Conservation (phyloP, 805 yeast species). For the Ogataea sp. region DNA sequence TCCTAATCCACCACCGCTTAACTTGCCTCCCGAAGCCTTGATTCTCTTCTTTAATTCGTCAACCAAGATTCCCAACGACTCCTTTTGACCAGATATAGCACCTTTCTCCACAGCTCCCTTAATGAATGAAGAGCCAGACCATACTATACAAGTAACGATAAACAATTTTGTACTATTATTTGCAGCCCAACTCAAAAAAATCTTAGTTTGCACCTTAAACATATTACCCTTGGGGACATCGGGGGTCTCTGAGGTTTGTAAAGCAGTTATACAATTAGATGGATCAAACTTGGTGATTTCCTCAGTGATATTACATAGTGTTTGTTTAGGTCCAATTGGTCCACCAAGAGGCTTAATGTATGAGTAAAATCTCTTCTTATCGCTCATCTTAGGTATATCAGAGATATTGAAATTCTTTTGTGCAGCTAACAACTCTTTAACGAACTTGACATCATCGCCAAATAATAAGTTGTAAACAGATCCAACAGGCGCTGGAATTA, state of each 20-base stretch:
- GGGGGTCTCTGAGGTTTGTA: conserved; percentile 59
- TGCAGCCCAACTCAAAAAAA: conserved; percentile 55
- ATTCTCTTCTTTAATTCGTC: conserved; percentile 36
- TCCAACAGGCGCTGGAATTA: conserved; percentile 57
- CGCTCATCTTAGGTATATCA: conserved; percentile 32
- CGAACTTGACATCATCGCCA: conserved; percentile 46
- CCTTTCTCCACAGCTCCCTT: conserved; percentile 71
- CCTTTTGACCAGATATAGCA: conserved; percentile 63
- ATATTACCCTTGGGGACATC: conserved; percentile 78
- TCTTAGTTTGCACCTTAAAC: conserved; percentile 52
- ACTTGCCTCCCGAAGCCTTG: conserved; percentile 1
- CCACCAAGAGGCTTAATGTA: conserved; percentile 60
- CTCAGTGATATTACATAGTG: conserved; percentile 58
- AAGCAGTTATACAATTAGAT: conserved; percentile 36
- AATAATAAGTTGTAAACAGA: conserved; percentile 49
- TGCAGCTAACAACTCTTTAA: conserved; percentile 37
- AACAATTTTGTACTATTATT: conserved; percentile 44
- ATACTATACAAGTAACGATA: conserved; percentile 50
- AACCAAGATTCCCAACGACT: conserved; percentile 42
- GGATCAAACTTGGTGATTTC: conserved; percentile 45
- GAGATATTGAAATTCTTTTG: conserved; percentile 60
- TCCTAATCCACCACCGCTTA: conserved; percentile 2
- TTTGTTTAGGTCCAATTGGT: conserved; percentile 72
- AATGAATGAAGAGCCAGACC: conserved; percentile 77
- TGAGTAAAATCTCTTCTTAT: conserved; percentile 38